phyloP scores from a whole-genome alignment of 768 basidiomycete genomes.

The Mrakia blollopis region DNA sequence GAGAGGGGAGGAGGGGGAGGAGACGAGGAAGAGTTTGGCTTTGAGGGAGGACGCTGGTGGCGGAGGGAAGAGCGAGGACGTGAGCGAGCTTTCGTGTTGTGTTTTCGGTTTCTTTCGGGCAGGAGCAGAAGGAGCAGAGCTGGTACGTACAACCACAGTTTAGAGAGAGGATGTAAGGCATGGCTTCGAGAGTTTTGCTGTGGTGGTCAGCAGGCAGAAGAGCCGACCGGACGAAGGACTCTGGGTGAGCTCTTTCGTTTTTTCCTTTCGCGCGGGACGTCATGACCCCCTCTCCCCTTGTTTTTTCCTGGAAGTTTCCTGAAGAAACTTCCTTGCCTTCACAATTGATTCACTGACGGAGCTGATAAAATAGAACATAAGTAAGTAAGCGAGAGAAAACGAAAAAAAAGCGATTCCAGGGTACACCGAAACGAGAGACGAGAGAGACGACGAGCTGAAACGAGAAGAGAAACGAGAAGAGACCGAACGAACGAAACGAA shows the following conservation, averaged over 20 bases:
- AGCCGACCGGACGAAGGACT: neutral
- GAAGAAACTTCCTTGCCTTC: no score
- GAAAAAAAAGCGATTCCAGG: neutral
- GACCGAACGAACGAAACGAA: neutral
- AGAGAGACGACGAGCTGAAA: neutral
- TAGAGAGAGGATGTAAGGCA: constrained; percentile 19
- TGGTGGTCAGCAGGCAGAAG: neutral
- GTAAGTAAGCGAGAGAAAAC: no score
- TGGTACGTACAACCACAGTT: constrained; percentile 23
- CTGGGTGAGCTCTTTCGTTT: no score
- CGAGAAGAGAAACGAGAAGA: neutral
- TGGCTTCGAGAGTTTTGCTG: neutral
- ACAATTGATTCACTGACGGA: no score
- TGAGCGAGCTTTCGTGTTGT: no score
- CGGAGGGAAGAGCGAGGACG: no score
- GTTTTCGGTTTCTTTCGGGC: neutral
- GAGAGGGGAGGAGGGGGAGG: constrained; percentile 35
- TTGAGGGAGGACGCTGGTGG: constrained; percentile 63
- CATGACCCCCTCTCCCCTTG: no score
- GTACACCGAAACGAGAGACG: neutral
- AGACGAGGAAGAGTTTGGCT: constrained; percentile 59
- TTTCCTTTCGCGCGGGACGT: no score
- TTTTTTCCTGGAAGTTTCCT: no score
- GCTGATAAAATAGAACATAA: neutral
- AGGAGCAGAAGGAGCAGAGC: neutral